phyloP scores from a whole-genome alignment of 2,329 filamentous ascomycete species.

The Aphanoascus verrucosus region DNA sequence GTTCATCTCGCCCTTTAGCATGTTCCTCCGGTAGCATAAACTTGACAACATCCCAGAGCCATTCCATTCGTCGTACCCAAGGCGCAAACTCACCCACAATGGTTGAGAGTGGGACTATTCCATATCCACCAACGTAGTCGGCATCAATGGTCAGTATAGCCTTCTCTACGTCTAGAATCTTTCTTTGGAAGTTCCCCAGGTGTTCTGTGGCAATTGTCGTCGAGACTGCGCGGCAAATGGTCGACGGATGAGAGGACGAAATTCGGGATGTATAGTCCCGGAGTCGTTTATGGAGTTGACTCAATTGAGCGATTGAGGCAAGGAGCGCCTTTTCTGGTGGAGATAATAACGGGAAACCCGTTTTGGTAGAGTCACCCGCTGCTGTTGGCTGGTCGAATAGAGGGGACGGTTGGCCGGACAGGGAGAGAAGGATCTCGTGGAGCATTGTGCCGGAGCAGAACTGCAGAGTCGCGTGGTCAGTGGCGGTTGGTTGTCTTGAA shows the following conservation, averaged over 20 bases:
- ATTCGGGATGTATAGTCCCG: conserved; percentile 57
- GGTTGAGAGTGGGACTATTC: conserved; percentile 81
- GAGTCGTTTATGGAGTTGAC: conserved; percentile 64
- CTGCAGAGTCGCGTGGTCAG: conserved; percentile 10
- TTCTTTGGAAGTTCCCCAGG: conserved; percentile 67
- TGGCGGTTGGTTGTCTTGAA: conserved; percentile 1
- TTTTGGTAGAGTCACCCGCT: conserved; percentile 41
- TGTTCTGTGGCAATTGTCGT: conserved; percentile 65
- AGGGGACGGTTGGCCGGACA: conserved; percentile 86
- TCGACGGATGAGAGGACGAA: conserved; percentile 60
- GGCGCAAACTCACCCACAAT: conserved; percentile 75
- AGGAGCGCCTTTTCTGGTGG: conserved; percentile 77
- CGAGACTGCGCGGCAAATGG: conserved; percentile 78
- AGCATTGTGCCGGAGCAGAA: conserved; percentile 54
- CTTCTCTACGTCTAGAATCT: conserved; percentile 74
- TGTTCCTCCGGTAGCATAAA: conserved; percentile 50
- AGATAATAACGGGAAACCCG: conserved; percentile 47
- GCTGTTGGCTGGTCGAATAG: conserved; percentile 54
- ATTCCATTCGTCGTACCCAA: conserved; percentile 76
- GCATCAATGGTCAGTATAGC: conserved; percentile 67
- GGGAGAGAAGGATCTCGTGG: conserved; percentile 93
- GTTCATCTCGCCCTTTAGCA: conserved; percentile 22
- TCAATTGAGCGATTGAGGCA: conserved; percentile 63
- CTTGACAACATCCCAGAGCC: conserved; percentile 64
- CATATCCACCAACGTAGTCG: conserved; percentile 74